Evolutionary conservation across 2,329 filamentous ascomycete species (phyloP), one percentile per base, ranked within the genome.

Genomic region (Phialophora expanda): DNA sequence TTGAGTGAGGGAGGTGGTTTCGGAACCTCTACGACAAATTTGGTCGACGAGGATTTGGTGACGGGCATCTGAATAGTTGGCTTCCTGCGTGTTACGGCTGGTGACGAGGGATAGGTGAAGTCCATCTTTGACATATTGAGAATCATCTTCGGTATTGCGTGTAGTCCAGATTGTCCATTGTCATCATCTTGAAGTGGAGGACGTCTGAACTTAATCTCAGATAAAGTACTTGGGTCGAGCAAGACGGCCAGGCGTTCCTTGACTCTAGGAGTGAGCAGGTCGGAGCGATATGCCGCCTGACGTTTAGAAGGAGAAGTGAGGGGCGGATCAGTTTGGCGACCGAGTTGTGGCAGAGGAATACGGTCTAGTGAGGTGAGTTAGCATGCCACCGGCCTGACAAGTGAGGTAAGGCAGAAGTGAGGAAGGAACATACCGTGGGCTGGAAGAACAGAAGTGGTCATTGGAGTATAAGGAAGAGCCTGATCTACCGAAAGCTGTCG

Each of bases 21-120:
- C 20, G 83, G 83, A 60, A 85, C 79, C 9, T 85, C 72, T 0
- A 85, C 78, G n/a, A 80, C 76, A 2, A 83, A 75, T 28, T 30
- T 22, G 22, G 59, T 24, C 32, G 51, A 38, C n/a, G 28, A n/a
- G 12, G 65, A 50, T 50, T 62, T 65, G 12, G 51, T 57, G 30
- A 56, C 26, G 11, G 55, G 26, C 59, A 62, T 62, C 38, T 66
- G 63, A 7, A 61, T 32, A 11, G 57, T 66, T 44, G 59, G 26
- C 61, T 61, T 68, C 60, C 61, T 64, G 26, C 56, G 56, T 34
- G 60, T n/a, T 32, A 34, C 41, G 5, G 55, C 50, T 8, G 62
- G 54, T 26, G 53, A 61, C 22, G 64, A 64, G n/a, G 61, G 61
- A 46, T 60, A 70, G 12, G 62, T 63, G 51, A 69, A 68, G 48